Evolutionary conservation across 2,329 filamentous ascomycete genomes (phyloP).

Genomic region (Aspergillus niger): DNA sequence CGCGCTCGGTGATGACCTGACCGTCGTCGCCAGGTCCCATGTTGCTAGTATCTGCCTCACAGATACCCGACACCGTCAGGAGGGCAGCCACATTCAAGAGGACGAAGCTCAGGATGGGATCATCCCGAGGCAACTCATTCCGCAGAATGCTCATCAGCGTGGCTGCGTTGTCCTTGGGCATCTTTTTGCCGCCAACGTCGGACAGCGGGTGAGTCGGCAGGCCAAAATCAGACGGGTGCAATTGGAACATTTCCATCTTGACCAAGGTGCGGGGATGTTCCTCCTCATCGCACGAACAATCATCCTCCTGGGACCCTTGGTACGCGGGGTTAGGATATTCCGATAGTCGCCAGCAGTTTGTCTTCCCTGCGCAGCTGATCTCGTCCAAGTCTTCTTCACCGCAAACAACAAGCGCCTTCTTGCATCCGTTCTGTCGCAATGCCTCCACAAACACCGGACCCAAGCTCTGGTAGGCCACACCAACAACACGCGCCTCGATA

Average conservation of each 20-base stretch:
- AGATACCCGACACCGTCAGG: constrained; percentile 81
- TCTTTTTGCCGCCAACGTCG: constrained; percentile 80
- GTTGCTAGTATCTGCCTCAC: constrained; percentile 76
- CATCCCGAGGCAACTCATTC: constrained; percentile 70
- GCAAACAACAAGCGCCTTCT: constrained; percentile 87
- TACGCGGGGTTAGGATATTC: constrained; percentile 52
- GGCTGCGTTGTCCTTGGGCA: constrained; percentile 81
- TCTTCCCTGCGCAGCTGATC: constrained; percentile 84
- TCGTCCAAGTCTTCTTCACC: constrained; percentile 95
- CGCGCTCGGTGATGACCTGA: constrained; percentile 75
- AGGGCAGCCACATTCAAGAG: constrained; percentile 90
- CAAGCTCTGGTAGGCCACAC: constrained; percentile 83
- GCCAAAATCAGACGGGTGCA: constrained; percentile 86
- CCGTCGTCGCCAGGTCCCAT: constrained; percentile 83
- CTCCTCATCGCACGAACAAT: constrained; percentile 45
- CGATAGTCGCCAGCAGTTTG: constrained; percentile 82
- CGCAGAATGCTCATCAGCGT: constrained; percentile 77
- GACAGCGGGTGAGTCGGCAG: constrained; percentile 71
- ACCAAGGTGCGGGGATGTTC: constrained; percentile 47
- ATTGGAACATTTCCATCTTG: constrained; percentile 72
- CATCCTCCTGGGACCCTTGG: constrained; percentile 44
- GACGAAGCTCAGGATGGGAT: constrained; percentile 90
- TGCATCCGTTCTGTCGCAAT: constrained; percentile 71
- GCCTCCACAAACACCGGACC: constrained; percentile 89
- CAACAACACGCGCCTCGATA: constrained; percentile 89